Base-by-base conservation (phyloP, 805 yeast species). In the Saccharomycopsis oosterbeekiorum region DNA sequence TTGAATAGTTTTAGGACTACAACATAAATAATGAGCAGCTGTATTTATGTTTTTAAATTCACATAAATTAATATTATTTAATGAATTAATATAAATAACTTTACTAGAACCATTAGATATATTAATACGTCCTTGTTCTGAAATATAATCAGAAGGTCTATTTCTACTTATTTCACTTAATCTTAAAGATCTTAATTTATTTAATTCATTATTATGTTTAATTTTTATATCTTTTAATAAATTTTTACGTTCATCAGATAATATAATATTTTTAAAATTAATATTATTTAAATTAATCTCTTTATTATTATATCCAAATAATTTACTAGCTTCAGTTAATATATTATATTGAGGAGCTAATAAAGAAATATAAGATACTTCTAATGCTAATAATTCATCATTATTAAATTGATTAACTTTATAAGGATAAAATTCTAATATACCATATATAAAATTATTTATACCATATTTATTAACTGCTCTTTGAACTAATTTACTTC, bases 361-460 rank as follows among this genome's bases (percentile, higher is more conserved):
- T 54, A 54, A 54, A 14, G 42, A 34, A 15, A 54, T 54, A 54
- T 54, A 54, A 29, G 24, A 15, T 14, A 40, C 29, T 54, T 54
- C 56, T 54, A 54, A 34, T 11, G 40, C 56, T 17, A 34, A 54
- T 54, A 54, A 36, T 54, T 54, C 56, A n/a, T 29, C 14, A 34
- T 34, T 34, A 54, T 54, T 54, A 34, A 10, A 36, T 17, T 34
- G 26, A 36, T 54, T 36, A n/a, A 34, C 21, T 34, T 15, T 4
- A 29, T 34, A 15, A 54, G 56, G 56, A 54, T 54, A 54, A 36
- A 15, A 54, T 54, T 54, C 56, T 54, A 54, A 24, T 54, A 54
- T 54, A 29, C 42, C 56, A 54, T 26, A 54, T 54, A 54, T 34
- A 34, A 54, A 34, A 54, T 54, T 54, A 54, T 54, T 54, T 34